Evolutionary conservation across 768 basidiomycete genomes (phyloP).

Genomic region (Hygrophoropsis aurantiaca): DNA sequence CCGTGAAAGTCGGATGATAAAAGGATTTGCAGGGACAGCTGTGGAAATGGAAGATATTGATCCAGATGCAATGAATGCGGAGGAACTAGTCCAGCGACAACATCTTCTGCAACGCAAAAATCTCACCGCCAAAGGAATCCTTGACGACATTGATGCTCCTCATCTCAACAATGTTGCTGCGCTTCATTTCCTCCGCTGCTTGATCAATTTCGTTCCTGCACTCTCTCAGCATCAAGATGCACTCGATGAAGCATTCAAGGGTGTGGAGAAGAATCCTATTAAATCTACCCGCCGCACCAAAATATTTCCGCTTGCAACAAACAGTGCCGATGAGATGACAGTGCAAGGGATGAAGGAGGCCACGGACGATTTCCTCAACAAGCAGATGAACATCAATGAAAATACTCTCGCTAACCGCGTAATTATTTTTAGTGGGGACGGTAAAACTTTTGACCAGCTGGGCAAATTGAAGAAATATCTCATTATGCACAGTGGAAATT

Average conservation of each 20-base stretch:
- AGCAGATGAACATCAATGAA: slow-evolving; percentile 6
- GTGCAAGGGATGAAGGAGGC: slow-evolving; percentile 8
- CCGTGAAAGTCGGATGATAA: slow-evolving; percentile 13
- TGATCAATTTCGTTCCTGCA: slow-evolving; percentile 7
- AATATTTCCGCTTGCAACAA: slow-evolving; percentile 10
- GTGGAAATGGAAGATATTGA: slow-evolving; percentile 9
- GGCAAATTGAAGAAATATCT: slow-evolving; percentile 3
- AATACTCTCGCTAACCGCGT: not conserved
- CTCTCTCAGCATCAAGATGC: not conserved
- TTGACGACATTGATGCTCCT: slow-evolving; percentile 6
- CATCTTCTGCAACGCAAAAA: not conserved
- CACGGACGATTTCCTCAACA: slow-evolving; percentile 5
- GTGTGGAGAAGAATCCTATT: not conserved
- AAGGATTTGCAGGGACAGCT: slow-evolving; percentile 12
- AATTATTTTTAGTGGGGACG: slow-evolving; percentile 12
- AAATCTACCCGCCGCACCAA: not conserved
- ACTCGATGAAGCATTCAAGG: not conserved
- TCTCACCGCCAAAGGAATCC: slow-evolving; percentile 2
- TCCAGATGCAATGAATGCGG: slow-evolving; percentile 3
- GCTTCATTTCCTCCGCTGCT: slow-evolving; percentile 5
- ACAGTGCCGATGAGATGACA: slow-evolving; percentile 9
- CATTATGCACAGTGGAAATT: slow-evolving; percentile 7
- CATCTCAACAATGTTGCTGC: slow-evolving; percentile 2
- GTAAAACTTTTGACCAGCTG: slow-evolving; percentile 12
- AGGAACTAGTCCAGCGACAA: not conserved